Evolutionary conservation across 139 green algal genomes (phyloP).

Genomic region (Coelastrella sp.): DNA sequence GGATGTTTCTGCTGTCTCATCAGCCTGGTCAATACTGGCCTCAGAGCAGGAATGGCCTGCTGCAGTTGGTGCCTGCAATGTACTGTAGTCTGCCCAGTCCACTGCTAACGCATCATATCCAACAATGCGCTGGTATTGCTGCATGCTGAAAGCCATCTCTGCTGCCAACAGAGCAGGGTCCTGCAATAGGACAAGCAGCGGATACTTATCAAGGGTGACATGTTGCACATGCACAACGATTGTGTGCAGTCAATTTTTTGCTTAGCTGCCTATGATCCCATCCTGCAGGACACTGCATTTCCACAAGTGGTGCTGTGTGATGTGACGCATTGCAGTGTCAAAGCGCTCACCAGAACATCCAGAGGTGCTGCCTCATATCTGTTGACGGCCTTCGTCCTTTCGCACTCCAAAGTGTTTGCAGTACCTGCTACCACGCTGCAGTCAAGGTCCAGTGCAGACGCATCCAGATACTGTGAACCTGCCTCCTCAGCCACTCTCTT

Average conservation of each 20-base stretch:
- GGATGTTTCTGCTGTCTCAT: background rate
- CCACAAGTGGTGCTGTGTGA: too few species aligned
- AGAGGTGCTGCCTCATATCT: conserved; percentile 12
- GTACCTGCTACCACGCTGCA: background rate
- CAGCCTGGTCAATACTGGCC: background rate
- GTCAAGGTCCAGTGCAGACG: background rate
- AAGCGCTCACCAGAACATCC: background rate
- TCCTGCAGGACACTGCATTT: too few species aligned
- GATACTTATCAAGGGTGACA: background rate
- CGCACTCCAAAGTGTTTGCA: background rate
- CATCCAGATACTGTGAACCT: background rate
- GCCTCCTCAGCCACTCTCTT: conserved; percentile 12
- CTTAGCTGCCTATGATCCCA: too few species aligned
- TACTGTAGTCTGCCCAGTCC: background rate
- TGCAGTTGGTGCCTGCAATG: too few species aligned
- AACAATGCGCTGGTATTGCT: background rate
- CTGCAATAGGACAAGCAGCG: background rate
- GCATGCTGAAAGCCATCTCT: background rate
- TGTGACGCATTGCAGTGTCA: background rate
- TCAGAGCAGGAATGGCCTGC: too few species aligned
- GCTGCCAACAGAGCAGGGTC: background rate
- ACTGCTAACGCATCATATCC: conserved; percentile 16
- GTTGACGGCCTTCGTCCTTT: conserved; percentile 17
- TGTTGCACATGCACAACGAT: background rate
- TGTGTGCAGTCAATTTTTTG: too few species aligned